A percentile compares a stretch with the other conserved stretches of the same genome.
These are phyloP conservation scores for Leptomonas pyrrhocoris DNA, from an alignment of 208 protist species.

Conservation along the genomic window DNA sequence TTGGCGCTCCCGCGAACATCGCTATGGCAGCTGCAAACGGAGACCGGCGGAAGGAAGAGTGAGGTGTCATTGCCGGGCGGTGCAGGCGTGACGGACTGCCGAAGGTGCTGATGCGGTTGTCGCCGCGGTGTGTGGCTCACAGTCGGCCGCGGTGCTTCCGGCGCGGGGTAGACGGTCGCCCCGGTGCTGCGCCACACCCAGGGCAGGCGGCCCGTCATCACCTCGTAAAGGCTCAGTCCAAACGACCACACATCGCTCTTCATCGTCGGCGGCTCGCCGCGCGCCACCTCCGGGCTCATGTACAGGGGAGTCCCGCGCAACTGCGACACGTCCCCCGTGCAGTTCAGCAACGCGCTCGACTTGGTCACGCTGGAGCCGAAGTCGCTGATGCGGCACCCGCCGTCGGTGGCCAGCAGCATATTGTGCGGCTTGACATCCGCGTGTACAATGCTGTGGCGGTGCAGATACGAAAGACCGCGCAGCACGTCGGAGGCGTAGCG, in stretches of 20 bases:
- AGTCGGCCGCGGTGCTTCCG: too few species aligned
- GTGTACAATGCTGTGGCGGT: conserved; percentile 77
- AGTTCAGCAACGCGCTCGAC: conserved; percentile 40
- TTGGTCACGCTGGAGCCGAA: conserved; percentile 71
- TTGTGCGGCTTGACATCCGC: conserved; percentile 89
- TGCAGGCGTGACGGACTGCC: too few species aligned
- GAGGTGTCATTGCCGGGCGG: too few species aligned
- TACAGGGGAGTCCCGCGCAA: conserved; percentile 83
- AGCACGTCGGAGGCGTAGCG: conserved; percentile 74
- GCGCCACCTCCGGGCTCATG: conserved; percentile 77
- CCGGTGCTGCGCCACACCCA: too few species aligned
- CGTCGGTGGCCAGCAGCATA: conserved; percentile 79
- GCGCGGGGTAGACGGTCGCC: too few species aligned
- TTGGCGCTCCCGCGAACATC: too few species aligned
- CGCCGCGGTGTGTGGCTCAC: too few species aligned
- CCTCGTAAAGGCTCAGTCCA: conserved; percentile 67
- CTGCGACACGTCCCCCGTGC: conserved; percentile 49
- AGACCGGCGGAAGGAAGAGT: too few species aligned
- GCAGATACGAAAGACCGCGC: conserved; percentile 74
- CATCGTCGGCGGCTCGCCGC: conserved; percentile 48
- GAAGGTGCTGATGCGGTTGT: too few species aligned
- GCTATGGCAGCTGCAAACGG: too few species aligned
- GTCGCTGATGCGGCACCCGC: conserved; percentile 82
- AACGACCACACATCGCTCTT: conserved; percentile 79
- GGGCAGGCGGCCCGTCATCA: conserved; percentile 68